phyloP scores from a whole-genome alignment of 306 rosid genomes.

The Medicago arabica region DNA sequence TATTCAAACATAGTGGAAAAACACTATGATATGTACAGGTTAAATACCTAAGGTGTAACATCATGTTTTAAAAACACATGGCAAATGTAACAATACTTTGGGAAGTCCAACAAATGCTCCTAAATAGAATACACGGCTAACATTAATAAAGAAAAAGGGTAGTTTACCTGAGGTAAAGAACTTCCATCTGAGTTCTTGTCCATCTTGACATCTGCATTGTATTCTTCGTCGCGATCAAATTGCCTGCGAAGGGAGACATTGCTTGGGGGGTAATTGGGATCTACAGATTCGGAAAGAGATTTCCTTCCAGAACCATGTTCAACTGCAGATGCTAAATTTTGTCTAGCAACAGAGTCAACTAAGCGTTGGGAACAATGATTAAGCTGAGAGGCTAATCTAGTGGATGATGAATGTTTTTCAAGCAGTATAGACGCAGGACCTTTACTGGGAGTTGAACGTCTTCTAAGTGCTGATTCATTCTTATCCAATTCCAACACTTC shows the following conservation, averaged over 20 bases:
- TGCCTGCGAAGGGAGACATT: constrained; percentile 78
- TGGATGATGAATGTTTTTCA: constrained; percentile 61
- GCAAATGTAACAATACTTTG: neutral
- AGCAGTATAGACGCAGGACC: constrained; percentile 55
- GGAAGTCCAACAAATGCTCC: constrained; percentile 12
- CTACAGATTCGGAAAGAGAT: constrained; percentile 77
- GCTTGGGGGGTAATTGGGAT: constrained; percentile 59
- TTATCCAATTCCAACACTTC: constrained; percentile 83
- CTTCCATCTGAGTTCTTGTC: constrained; percentile 64
- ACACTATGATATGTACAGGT: neutral
- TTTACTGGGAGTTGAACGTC: constrained; percentile 59
- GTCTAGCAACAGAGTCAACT: constrained; percentile 68
- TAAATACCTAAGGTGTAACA: constrained; percentile 17
- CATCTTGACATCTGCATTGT: constrained; percentile 56
- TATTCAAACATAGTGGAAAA: neutral
- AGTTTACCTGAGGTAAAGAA: constrained; percentile 63
- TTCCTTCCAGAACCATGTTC: constrained; percentile 94
- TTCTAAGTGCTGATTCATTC: constrained; percentile 57
- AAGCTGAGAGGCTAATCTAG: constrained; percentile 63
- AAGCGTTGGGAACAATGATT: constrained; percentile 65
- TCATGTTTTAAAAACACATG: constrained; percentile 23
- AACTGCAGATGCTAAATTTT: constrained; percentile 77
- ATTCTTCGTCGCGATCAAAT: constrained; percentile 72
- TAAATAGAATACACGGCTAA: neutral
- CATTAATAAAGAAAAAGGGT: neutral